Evolutionary conservation across 176 grass and related monocot genomes (phyloP), one percentile per base, ranked within the genome.

Genomic region (Pharus latifolius): DNA sequence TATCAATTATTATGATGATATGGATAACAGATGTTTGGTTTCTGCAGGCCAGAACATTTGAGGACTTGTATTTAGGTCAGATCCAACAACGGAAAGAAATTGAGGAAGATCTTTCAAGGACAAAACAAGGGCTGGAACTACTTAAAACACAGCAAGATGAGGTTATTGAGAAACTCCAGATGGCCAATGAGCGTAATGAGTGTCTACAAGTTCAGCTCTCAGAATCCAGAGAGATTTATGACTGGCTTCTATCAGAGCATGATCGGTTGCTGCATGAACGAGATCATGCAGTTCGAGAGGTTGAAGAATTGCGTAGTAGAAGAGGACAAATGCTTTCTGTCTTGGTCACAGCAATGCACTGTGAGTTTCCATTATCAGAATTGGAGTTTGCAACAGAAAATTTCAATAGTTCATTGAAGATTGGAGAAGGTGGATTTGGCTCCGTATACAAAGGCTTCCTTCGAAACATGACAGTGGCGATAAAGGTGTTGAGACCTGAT

Each of bases 391-490:
- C 80, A 49, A 83, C 80, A 49, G 23, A 30, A 70, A 77, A 83
- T 64, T 83, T 70, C 57, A 70, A 57, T 46, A 77, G 19, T 64
- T 77, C n/a, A 7, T 49, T 69, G 59, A 77, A 77, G 65, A 83
- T 83, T 14, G 80, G 80, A 56, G 73, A 83, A 77, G 80, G 80
- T 48, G 80, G 80, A 48, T 83, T 83, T 77, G 80, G 73, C 4
- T 63, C 56, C 16, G 80, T 83, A 45, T 83, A 70, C 56, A 69
- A 30, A 83, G 80, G 73, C 70, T 33, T 38, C 56, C 48, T 77
- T 22, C 47, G 80, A 31, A 77, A 83, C 38, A 83, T 83, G 80
- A 48, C 28, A 30, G 80, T 70, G 55, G 80, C 80, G 40, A 56
- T 83, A 77, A 83, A 83, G 65, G 80, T 83, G 56, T 41, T 83